Conservation (phyloP, 2,329 filamentous ascomycete genomes). For the Sphaerulina populicola region DNA sequence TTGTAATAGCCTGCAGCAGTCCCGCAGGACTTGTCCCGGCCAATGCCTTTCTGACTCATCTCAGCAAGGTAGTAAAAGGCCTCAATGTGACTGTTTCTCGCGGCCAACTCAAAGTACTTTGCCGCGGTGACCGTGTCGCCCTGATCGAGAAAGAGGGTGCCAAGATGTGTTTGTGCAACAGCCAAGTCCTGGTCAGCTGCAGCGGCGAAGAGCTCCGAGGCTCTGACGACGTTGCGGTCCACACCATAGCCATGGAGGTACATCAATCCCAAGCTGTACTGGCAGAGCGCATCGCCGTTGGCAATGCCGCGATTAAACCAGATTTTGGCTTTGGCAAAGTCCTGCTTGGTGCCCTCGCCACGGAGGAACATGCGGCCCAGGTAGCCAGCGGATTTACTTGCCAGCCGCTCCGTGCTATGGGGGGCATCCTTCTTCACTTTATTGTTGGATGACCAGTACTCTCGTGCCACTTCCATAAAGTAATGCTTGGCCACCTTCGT, state of each 20-base stretch:
- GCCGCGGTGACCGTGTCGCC: slow-evolving; percentile 72
- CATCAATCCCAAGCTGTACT: slow-evolving; percentile 77
- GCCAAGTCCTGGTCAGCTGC: slow-evolving; percentile 76
- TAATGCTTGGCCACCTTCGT: slow-evolving; percentile 67
- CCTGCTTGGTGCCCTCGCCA: slow-evolving; percentile 74
- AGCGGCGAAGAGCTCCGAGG: slow-evolving; percentile 66
- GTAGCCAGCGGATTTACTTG: slow-evolving; percentile 75
- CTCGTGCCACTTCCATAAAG: slow-evolving; percentile 68
- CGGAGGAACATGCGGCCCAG: slow-evolving; percentile 83
- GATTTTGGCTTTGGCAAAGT: slow-evolving; percentile 62
- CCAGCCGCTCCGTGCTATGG: slow-evolving; percentile 64
- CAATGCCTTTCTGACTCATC: slow-evolving; percentile 71
- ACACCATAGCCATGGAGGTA: slow-evolving; percentile 70
- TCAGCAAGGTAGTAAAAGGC: slow-evolving; percentile 89
- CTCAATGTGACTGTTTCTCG: slow-evolving; percentile 74
- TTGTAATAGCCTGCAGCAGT: slow-evolving; percentile 76
- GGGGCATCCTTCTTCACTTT: slow-evolving; percentile 62
- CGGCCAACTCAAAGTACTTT: slow-evolving; percentile 80
- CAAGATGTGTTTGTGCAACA: slow-evolving; percentile 72
- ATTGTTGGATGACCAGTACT: slow-evolving; percentile 72
- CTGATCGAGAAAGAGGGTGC: slow-evolving; percentile 77
- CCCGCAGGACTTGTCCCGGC: slow-evolving; percentile 67
- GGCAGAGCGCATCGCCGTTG: slow-evolving; percentile 71
- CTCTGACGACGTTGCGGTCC: slow-evolving; percentile 59
- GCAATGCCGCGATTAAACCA: slow-evolving; percentile 77